Evolutionary conservation across 495 filamentous ascomycete species (phyloP).

Genomic region (Massariosphaeria phaeospora): DNA sequence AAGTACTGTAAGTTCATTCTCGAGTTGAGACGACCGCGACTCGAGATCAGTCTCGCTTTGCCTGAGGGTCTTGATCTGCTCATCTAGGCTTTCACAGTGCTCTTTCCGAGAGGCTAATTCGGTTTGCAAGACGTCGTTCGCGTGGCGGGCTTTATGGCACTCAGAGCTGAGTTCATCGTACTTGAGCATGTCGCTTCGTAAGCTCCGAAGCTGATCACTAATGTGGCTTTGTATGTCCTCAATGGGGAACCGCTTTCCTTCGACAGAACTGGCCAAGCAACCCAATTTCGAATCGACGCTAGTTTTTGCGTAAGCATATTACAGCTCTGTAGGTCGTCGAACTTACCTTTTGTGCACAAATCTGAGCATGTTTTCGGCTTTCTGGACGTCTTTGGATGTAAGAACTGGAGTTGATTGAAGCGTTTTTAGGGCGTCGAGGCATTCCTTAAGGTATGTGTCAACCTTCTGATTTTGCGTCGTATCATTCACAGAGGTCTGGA

Average conservation of each 20-base stretch:
- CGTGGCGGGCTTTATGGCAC: conserved; percentile 1
- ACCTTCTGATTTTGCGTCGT: not conserved
- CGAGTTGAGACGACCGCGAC: conserved; percentile 1
- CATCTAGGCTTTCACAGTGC: conserved; percentile 6
- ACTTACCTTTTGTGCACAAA: conserved; percentile 19
- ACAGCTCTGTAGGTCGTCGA: not conserved
- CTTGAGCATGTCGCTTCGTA: conserved; percentile 15
- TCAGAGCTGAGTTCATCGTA: conserved; percentile 10
- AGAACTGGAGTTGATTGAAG: conserved; percentile 14
- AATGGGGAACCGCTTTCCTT: not conserved
- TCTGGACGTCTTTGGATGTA: conserved; percentile 16
- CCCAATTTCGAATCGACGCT: conserved; percentile 19
- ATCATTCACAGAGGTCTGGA: conserved; percentile 16
- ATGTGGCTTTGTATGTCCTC: conserved; percentile 7
- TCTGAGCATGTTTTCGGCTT: conserved; percentile 24
- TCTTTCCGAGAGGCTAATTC: conserved; percentile 2
- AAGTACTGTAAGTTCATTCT: conserved; percentile 3
- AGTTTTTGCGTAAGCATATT: not conserved
- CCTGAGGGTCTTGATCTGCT: not conserved
- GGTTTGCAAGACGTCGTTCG: conserved; percentile 5
- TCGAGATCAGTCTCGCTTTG: conserved; percentile 23
- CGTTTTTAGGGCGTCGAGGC: conserved; percentile 1
- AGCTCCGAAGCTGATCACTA: not conserved
- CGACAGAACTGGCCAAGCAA: not conserved
- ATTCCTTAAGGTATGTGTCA: conserved; percentile 11